Evolutionary conservation across 345 rosid species (phyloP).

Genomic region (Citrus trifoliata): DNA sequence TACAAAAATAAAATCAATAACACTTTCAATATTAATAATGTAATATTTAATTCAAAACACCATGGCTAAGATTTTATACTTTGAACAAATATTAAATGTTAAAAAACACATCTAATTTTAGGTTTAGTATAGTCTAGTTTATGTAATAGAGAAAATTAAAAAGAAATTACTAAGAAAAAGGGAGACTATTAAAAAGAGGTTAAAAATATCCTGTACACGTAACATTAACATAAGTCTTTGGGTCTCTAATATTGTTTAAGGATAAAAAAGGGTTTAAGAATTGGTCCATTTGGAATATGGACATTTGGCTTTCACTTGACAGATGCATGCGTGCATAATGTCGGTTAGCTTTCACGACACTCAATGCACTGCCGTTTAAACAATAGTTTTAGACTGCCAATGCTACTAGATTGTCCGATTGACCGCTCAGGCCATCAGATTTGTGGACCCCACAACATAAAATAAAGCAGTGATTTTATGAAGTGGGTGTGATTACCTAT

Average conservation of each 20-base stretch:
- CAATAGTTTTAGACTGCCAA: too few relatives aligned
- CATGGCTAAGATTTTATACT: background rate
- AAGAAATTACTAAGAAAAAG: too few relatives aligned
- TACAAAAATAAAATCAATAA: conserved; percentile 5
- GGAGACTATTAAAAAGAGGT: background rate
- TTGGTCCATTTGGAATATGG: background rate
- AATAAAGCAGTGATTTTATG: background rate
- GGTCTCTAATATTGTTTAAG: background rate
- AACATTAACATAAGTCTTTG: background rate
- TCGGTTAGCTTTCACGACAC: too few relatives aligned
- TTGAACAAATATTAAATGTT: background rate
- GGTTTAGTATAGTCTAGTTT: background rate
- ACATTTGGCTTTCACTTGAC: background rate
- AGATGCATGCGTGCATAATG: background rate
- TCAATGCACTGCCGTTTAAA: too few relatives aligned
- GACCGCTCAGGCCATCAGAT: conserved; percentile 6
- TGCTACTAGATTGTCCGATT: background rate
- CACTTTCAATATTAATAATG: background rate
- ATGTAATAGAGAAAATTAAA: background rate
- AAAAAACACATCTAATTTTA: background rate
- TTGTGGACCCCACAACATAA: background rate
- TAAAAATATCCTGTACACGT: conserved; percentile 1
- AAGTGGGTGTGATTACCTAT: background rate
- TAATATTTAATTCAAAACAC: background rate
- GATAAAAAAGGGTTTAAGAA: too few relatives aligned